These are phyloP conservation scores for Canna indica DNA, from an alignment of 176 grass and related monocot species.

Conservation along the genomic window DNA sequence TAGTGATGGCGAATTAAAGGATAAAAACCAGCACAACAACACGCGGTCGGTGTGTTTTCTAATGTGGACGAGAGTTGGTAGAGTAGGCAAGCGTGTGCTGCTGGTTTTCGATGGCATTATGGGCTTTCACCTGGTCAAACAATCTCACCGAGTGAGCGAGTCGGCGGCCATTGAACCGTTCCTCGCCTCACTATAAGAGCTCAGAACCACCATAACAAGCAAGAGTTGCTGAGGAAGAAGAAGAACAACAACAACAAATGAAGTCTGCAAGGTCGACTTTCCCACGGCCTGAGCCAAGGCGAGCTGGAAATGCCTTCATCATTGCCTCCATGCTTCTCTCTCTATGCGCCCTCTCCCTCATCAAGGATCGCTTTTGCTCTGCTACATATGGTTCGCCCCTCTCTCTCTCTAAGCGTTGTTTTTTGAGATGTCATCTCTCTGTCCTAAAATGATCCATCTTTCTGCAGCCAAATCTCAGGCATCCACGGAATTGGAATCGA, in stretches of 20 bases:
- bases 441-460: background rate
- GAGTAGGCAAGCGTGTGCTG: background rate
- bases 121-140: background rate
- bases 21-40: too few species aligned
- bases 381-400: background rate
- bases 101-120: background rate
- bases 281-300: constrained; percentile 28
- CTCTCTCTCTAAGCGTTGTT: background rate
- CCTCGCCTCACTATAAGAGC: background rate
- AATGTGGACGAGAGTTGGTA: background rate
- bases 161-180: too few species aligned
- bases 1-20: too few species aligned
- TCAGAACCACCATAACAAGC: background rate
- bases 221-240: background rate
- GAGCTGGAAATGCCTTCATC: constrained; percentile 31
- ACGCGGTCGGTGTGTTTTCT: background rate
- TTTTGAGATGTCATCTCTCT: background rate
- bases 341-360: constrained; percentile 35
- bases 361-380: constrained; percentile 26
- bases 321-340: constrained; percentile 38
- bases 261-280: constrained; percentile 1
- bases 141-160: too few species aligned
- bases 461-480: background rate
- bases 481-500: background rate
- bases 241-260: background rate